phyloP scores from a whole-genome alignment of 148 eudicot species.

The Persicaria maculosa region DNA sequence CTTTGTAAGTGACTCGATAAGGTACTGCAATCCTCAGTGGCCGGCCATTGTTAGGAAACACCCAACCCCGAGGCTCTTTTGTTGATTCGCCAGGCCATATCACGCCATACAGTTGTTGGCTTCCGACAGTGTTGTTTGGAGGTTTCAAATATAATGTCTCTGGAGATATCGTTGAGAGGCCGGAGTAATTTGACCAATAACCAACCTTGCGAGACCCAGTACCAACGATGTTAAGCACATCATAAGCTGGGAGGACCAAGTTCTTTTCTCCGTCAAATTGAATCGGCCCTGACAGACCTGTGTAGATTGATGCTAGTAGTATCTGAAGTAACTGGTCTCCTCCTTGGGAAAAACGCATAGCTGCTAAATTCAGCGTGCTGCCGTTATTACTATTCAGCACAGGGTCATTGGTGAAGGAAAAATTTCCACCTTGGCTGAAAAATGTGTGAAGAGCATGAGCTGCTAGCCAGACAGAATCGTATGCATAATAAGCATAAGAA shows the following conservation, averaged over 20 bases:
- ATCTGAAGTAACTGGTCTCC: constrained; percentile 22
- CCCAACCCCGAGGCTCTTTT: constrained; percentile 36
- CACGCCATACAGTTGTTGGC: constrained; percentile 21
- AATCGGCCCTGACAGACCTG: constrained; percentile 29
- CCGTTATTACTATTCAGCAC: constrained; percentile 2
- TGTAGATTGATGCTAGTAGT: constrained; percentile 19
- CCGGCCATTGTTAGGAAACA: constrained; percentile 24
- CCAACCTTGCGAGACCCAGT: constrained; percentile 22
- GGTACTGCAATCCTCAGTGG: constrained; percentile 35
- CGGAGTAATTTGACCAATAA: constrained; percentile 41
- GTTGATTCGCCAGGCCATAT: constrained; percentile 33
- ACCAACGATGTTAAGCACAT: constrained; percentile 25
- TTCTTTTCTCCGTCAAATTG: constrained; percentile 24
- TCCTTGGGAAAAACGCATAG: constrained; percentile 22
- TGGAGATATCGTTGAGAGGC: constrained; percentile 28
- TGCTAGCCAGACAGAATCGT: constrained; percentile 35
- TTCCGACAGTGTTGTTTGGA: not conserved
- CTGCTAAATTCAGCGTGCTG: constrained; percentile 12
- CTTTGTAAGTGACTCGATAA: constrained; percentile 25
- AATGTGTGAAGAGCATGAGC: constrained; percentile 28
- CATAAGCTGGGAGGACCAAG: constrained; percentile 17
- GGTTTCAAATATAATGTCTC: constrained; percentile 14
- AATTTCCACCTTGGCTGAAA: constrained; percentile 17
- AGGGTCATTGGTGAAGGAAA: constrained; percentile 17
- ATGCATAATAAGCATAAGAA: constrained; percentile 28